Base-by-base conservation (phyloP, 306 rosid species). In the Oemleria cerasiformis region DNA sequence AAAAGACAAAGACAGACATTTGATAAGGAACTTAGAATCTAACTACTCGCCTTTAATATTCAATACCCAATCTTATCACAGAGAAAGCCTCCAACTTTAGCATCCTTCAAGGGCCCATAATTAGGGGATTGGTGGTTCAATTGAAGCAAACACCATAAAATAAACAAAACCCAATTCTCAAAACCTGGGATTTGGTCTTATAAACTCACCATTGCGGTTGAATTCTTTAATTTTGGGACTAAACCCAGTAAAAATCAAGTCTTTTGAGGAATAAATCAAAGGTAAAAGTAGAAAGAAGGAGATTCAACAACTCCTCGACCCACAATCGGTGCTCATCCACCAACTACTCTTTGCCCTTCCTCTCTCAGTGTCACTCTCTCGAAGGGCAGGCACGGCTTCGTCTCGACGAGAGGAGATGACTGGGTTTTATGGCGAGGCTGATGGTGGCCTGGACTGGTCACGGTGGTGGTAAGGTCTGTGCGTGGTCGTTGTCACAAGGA, bases 1-100 rank as follows among this genome's bases (percentile, higher is more conserved):
- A 54, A 68, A 53, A 68, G 61, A 2, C 63, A 81, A 77, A 67
- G 45, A 49, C 34, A 40, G 62, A 55, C 54, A 48, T 62, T 44
- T 56, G 62, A 70, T 43, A 60, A 56, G 55, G 78, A 65, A 81
- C 36, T 43, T 53, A 49, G 55, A 75, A 65, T 78, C 36, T 14
- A 55, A 55, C 61, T 20, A 21, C 79, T 30, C 20, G 73, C 84
- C 82, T 78, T 78, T 75, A 81, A 41, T 70, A 25, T 21, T 51
- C 25, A 51, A 17, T 23, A 51, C 42, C 58, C 17, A 81, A 79
- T 76, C 68, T 44, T 76, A 74, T 75, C 83, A 73, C 71, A 76
- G 78, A 56, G 51, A 54, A 59, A 65, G 48, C 65, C 68, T 58
- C 72, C 73, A 53, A 77, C 86, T 81, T 81, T 84, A 70, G 78